Evolutionary conservation across 768 basidiomycete species (phyloP).

Genomic region (Lyophyllum semitale): DNA sequence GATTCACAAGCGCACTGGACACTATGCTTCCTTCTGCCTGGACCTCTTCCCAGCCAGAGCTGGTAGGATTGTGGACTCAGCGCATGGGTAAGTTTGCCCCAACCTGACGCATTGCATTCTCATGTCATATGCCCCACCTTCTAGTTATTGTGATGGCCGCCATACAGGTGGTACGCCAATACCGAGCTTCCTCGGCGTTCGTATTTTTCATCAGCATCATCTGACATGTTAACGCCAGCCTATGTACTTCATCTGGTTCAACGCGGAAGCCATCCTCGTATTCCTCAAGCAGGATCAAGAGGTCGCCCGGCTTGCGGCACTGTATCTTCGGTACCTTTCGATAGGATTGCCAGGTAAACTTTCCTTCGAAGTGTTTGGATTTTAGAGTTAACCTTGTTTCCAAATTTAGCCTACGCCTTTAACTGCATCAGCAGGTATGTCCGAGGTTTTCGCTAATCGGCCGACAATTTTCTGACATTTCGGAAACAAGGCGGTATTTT

Average conservation of each 20-base stretch:
- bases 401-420: constrained; percentile 46
- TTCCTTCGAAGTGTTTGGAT: constrained; percentile 5
- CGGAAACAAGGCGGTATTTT: constrained; percentile 59
- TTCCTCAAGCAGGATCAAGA: constrained; percentile 79
- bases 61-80: constrained; percentile 91
- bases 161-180: constrained; percentile 56
- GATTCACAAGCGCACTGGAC: constrained; percentile 84
- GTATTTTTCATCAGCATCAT: constrained; percentile 8
- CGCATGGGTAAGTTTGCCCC: constrained; percentile 67
- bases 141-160: constrained; percentile 64
- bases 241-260: constrained; percentile 77
- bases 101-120: neutral
- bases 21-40: constrained; percentile 93
- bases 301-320: constrained; percentile 73
- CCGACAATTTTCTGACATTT: neutral
- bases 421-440: constrained; percentile 50
- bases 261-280: constrained; percentile 77
- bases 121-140: constrained; percentile 2
- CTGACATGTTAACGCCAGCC: constrained; percentile 41
- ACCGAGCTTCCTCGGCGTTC: neutral
- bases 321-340: constrained; percentile 77
- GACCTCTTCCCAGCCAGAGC: constrained; percentile 82
- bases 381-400: neutral
- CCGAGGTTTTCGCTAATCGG: neutral
- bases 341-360: constrained; percentile 71